Evolutionary conservation across 164 flowering plant genomes (phyloP), one percentile per base, ranked within the genome.

Genomic region (Buxus sempervirens): DNA sequence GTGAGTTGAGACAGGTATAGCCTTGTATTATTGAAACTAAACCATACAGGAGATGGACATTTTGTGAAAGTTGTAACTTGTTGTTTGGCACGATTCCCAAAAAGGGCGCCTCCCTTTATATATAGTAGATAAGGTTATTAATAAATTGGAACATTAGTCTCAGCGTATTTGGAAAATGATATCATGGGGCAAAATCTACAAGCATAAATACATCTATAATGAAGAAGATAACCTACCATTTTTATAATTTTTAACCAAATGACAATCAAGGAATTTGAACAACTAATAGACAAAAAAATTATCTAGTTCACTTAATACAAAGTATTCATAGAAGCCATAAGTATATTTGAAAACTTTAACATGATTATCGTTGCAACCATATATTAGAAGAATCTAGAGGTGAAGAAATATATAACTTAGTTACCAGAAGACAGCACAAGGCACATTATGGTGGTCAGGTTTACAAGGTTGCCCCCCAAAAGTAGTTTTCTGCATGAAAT

Each of bases 341-440:
- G 1, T 21, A 10, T 24, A 13, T 21, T 8, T 21, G 14, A 14
- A 62, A 38, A 41, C 54, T 62, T 10, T 41, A 16, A 23, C 6
- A 41, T 62, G 65, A 21, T 41, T 13, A 12, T 22, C 10, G 5
- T 62, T 4, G 21, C 18, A 38, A 62, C 21, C 53, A 41, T 41
- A n/a, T 24, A 62, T 25, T 25, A 2, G 15, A 58, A 13, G 6
- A 58, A 45, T 15, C 5, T 45, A 10, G 16, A 21, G 14, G 24
- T 2, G 20, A 9, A 41, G 23, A 38, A 76, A 25, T 53, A 65
- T 38, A 69, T 22, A 58, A 68, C n/a, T 53, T 25, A 16, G 41
- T 48, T 84, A 95, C 99, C 99, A 71, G 76, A 95, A 95, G 25
- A 90, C 97, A 26, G 98, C 99, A 83, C 79, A 86, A 27, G 99